Evolutionary conservation across 129 eudicot species (phyloP), one percentile per base, ranked within the genome.

Genomic region (Apium graveolens): DNA sequence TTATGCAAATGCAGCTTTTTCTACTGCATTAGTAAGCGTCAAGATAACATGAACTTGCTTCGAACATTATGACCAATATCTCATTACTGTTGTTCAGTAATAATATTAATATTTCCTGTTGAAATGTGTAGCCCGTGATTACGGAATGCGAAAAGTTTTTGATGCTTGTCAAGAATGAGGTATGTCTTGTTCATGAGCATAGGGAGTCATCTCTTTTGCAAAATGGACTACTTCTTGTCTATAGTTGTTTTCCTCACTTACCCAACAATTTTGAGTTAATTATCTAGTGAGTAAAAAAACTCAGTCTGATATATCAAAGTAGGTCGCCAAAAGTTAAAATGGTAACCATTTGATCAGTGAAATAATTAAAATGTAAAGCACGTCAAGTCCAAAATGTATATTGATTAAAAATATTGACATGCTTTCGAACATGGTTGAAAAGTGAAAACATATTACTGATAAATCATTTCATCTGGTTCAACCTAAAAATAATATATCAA

Each of bases 61-160:
- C 14, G 57, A 46, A 38, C 74, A 48, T 53, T 63, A 45, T 27
- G 48, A 76, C 73, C 2, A 37, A 37, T 37, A 37, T 41, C 49
- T 44, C 16, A 12, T 44, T 44, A 16, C 32, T 69, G 49, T 3
- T 75, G 75, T 72, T 38, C 53, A 11, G 37, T 43, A 31, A 37
- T 26, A 26, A 73, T 46, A 10, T 43, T 76, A 11, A 70, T 20
- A 41, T 68, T 42, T 88, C 70, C 60, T 78, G 55, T 73, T 81
- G 18, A 62, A 77, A 65, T 80, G 77, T 85, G 88, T 90, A 94
- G 98, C 90, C 98, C 37, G 98, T 94, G 82, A 89, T 93, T 81
- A 85, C 90, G 82, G 98, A 94, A 84, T 97, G 98, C 43, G 97
- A 94, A 84, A 91, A 94, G 82, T 94, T 94, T 85, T 74, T 94